Percentiles rank a stretch among this genome's conserved stretches.
These are phyloP conservation scores for Gossypium longicalyx DNA, from an alignment of 345 rosid genomes.

Conservation along the genomic window DNA sequence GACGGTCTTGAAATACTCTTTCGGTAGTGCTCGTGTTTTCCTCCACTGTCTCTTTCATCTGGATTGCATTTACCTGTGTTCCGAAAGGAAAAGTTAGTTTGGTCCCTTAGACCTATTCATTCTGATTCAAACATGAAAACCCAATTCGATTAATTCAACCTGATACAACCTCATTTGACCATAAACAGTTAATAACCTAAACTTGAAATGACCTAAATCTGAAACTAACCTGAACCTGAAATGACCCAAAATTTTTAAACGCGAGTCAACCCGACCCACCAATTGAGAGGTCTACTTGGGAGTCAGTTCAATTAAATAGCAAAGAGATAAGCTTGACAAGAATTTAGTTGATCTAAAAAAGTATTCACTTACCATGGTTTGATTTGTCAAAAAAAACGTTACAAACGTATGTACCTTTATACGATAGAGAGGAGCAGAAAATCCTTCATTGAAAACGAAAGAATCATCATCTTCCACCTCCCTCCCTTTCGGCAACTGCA, in stretches of 20 bases:
- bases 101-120: no score
- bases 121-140: no score
- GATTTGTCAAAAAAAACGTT: background rate
- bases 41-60: slow-evolving; percentile 98
- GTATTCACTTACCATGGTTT: background rate
- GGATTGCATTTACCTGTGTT: slow-evolving; percentile 94
- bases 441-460: slow-evolving; percentile 73
- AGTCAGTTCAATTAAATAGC: background rate
- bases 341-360: background rate
- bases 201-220: no score
- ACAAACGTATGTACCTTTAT: slow-evolving; percentile 50
- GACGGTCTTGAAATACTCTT: slow-evolving; percentile 97
- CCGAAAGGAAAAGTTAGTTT: background rate
- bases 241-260: no score
- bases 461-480: slow-evolving; percentile 89
- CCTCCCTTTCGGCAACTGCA: slow-evolving; percentile 85
- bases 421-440: slow-evolving; percentile 75
- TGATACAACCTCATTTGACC: no score
- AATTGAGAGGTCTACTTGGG: background rate
- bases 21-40: slow-evolving; percentile 96
- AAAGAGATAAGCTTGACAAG: background rate
- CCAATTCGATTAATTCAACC: no score
- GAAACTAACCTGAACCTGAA: no score
- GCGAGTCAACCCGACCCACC: no score
- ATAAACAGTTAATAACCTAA: no score